phyloP scores from a whole-genome alignment of 345 rosid species.

The Melastoma malabathricum region DNA sequence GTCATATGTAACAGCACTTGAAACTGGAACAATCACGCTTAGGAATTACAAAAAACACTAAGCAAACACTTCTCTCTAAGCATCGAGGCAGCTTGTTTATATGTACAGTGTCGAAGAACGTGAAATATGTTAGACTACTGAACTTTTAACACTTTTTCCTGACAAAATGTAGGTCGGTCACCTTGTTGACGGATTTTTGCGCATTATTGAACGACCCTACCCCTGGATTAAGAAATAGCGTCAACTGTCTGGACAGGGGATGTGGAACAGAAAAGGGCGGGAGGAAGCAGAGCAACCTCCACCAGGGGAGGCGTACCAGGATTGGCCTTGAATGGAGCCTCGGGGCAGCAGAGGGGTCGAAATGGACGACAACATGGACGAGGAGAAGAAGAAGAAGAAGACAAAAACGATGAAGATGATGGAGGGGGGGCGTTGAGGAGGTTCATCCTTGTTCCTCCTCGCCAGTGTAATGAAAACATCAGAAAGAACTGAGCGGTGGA shows the following conservation, averaged over 20 bases:
- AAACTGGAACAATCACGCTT: conserved; percentile 27
- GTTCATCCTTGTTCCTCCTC: background rate
- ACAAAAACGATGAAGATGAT: conserved; percentile 34
- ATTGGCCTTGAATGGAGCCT: conserved; percentile 85
- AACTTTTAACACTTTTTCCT: no score
- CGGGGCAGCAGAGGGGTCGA: conserved; percentile 61
- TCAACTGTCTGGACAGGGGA: no score
- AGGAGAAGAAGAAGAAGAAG: conserved; percentile 43
- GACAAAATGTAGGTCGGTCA: conserved; percentile 7
- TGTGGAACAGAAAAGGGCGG: no score
- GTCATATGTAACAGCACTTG: conserved; percentile 83
- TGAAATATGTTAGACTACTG: no score
- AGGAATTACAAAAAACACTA: no score
- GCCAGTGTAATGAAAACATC: no score
- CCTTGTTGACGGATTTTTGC: conserved; percentile 98
- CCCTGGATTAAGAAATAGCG: background rate
- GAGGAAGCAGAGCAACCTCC: no score
- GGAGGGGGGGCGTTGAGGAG: conserved; percentile 54
- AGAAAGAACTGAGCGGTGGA: no score
- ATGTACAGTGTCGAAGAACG: no score
- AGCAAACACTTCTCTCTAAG: no score
- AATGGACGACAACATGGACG: conserved; percentile 62
- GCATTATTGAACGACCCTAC: conserved; percentile 75
- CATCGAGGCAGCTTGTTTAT: no score
- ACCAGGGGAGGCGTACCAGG: conserved; percentile 33